Evolutionary conservation across 2,329 filamentous ascomycete species (phyloP).

Genomic region (Coniochaeta prunicola): DNA sequence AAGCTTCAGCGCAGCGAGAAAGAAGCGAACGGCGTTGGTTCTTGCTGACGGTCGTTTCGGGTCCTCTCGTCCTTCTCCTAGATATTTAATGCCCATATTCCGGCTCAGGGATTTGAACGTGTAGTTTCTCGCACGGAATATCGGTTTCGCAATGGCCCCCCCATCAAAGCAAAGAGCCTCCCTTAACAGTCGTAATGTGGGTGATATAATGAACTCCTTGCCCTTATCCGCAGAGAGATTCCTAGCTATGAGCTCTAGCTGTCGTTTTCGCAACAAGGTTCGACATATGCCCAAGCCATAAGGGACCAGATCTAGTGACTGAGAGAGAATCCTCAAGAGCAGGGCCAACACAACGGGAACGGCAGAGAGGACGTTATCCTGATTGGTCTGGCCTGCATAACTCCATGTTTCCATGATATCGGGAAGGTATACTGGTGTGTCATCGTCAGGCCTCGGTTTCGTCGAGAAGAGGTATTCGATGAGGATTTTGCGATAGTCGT

Average conservation of each 20-base stretch:
- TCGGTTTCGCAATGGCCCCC: conserved; percentile 66
- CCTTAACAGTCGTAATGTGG: conserved; percentile 75
- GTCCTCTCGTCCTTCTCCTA: conserved; percentile 55
- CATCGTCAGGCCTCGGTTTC: conserved; percentile 44
- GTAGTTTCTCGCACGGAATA: conserved; percentile 71
- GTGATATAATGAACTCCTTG: conserved; percentile 84
- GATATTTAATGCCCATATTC: conserved; percentile 66
- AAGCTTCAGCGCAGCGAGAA: conserved; percentile 72
- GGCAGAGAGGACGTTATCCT: conserved; percentile 73
- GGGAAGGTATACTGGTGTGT: conserved; percentile 57
- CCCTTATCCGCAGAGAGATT: conserved; percentile 73
- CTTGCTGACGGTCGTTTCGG: conserved; percentile 68
- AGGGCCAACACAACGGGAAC: conserved; percentile 76
- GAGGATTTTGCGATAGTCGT: conserved; percentile 50
- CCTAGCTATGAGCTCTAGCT: conserved; percentile 72
- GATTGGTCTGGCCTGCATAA: conserved; percentile 70
- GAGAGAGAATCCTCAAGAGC: conserved; percentile 71
- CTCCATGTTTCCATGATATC: conserved; percentile 87
- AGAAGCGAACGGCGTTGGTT: conserved; percentile 74
- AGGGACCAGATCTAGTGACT: conserved; percentile 63
- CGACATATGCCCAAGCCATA: conserved; percentile 74
- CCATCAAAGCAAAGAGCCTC: conserved; percentile 85
- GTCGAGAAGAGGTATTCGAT: conserved; percentile 59
- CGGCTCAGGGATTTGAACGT: conserved; percentile 75
- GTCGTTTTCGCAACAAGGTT: conserved; percentile 71